Evolutionary conservation across 2,329 filamentous ascomycete species (phyloP), one percentile per base, ranked within the genome.

Genomic region (Penicillium sp.): DNA sequence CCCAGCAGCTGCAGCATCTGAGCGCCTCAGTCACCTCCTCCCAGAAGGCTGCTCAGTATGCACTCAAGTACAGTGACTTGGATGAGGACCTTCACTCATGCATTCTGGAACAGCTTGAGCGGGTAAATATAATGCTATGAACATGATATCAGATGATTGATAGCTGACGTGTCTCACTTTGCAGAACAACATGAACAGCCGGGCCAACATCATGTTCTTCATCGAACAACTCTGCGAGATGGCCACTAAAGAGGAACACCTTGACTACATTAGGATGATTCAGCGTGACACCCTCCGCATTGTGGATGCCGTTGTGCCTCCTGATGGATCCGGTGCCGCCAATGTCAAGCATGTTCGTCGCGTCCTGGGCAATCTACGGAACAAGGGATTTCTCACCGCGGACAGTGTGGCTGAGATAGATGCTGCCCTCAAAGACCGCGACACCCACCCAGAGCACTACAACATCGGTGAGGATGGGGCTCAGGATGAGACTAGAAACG

Each of bases 121-220:
- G 88, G 72, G 91, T 92, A 76, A 68, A 82, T 9, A n/a, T 5
- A 30, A 15, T 37, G 8, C 17, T 1, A 12, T 42, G 17, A 15
- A 4, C 4, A 26, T 26, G 3, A 6, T 47, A 47, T 9, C 19
- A 2, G 9, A 35, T 26, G 5, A 37, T 13, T 28, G 7, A 15
- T 1, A 33, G 26, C 26, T 30, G 38, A 59, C 38, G 35, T 38
- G 17, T 15, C 4, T 35, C n/a, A 15, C 15, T 33, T 35, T 12
- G 13, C 70, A 93, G 86, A 96, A 92, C 69, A 94, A 91, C 68
- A 96, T 99, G 91, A 99, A 99, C 79, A 96, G 90, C 56, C 86
- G 94, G 63, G 96, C 95, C 62, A 99, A 99, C 76, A 98, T 99
- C 77, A 96, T 99, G 91, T 99, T 96, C 80, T 99, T 99, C 79